Evolutionary conservation across 73 alveolate species (phyloP).

Genomic region (Breviolum minutum): DNA sequence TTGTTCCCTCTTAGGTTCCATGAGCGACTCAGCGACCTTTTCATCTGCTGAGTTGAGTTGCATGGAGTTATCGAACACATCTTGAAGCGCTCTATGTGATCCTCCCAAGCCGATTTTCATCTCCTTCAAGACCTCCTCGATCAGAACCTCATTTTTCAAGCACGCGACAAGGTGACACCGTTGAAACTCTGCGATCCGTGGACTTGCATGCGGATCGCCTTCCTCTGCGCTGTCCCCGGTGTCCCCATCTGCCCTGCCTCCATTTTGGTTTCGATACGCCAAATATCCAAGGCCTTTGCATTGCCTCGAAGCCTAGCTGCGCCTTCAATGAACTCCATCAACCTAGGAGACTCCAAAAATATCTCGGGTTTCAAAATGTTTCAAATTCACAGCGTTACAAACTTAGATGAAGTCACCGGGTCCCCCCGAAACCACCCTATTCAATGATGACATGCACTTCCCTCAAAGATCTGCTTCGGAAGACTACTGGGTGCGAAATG

Average conservation of each 20-base stretch:
- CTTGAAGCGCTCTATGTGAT: not conserved
- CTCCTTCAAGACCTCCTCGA: conserved; percentile 8
- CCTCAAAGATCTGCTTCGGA: too few relatives aligned
- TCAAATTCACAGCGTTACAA: not conserved
- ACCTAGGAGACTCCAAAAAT: not conserved
- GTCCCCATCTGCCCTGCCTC: conserved; percentile 34
- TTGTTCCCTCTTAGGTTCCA: too few relatives aligned
- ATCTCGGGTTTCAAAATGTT: too few relatives aligned
- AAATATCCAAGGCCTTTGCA: conserved; percentile 26
- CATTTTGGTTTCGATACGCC: conserved; percentile 48
- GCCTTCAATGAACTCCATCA: conserved; percentile 29
- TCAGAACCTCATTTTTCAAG: not conserved
- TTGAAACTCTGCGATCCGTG: not conserved
- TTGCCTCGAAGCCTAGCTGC: conserved; percentile 2
- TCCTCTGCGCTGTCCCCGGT: too few relatives aligned
- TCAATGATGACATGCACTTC: too few relatives aligned
- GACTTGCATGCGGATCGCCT: not conserved
- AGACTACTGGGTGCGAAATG: too few relatives aligned
- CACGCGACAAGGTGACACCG: too few relatives aligned
- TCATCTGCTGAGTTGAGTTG: not conserved
- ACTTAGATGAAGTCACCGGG: not conserved
- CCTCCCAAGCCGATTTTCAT: conserved; percentile 14
- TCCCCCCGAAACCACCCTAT: not conserved
- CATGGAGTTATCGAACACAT: conserved; percentile 25
- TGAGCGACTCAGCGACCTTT: not conserved